These are phyloP conservation scores for Tripterygium wilfordii DNA, from an alignment of 177 flowering plant species.

Conservation along the genomic window DNA sequence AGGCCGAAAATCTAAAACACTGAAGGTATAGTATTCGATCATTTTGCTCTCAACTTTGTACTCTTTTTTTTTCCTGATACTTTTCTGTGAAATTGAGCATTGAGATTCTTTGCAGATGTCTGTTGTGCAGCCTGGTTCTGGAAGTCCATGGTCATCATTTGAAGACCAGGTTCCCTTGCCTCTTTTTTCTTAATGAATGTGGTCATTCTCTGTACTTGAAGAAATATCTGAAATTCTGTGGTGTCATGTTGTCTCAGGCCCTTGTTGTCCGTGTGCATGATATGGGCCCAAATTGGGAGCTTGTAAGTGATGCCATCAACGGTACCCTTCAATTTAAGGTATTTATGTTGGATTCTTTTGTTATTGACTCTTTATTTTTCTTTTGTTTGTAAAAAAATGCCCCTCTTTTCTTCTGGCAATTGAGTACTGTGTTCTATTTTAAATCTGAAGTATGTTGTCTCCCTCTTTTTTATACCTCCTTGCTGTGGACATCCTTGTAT, in stretches of 20 bases:
- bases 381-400: too few relatives aligned
- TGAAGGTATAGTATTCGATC: conserved; percentile 83
- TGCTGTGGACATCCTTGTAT: conserved; percentile 1
- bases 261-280: conserved; percentile 98
- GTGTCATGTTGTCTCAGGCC: conserved; percentile 41
- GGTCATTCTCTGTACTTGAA: background rate
- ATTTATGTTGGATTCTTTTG: conserved; percentile 1
- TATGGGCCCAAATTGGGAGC: conserved; percentile 98
- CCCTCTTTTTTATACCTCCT: background rate
- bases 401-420: background rate
- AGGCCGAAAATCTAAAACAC: conserved; percentile 60
- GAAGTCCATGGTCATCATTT: conserved; percentile 74
- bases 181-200: background rate
- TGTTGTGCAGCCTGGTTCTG: conserved; percentile 56
- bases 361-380: too few relatives aligned
- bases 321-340: conserved; percentile 87
- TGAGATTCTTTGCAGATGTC: conserved; percentile 47
- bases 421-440: background rate
- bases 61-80: background rate
- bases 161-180: conserved; percentile 84
- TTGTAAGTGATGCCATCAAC: conserved; percentile 89
- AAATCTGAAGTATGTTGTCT: background rate
- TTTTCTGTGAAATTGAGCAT: conserved; percentile 3
- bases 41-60: background rate
- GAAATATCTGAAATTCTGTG: conserved; percentile 3